A percentile compares a stretch with the other conserved stretches of the same genome.
These are phyloP conservation scores for Trichocomaceae sp. DNA, from an alignment of 2,329 filamentous ascomycete genomes.

Conservation along the genomic window DNA sequence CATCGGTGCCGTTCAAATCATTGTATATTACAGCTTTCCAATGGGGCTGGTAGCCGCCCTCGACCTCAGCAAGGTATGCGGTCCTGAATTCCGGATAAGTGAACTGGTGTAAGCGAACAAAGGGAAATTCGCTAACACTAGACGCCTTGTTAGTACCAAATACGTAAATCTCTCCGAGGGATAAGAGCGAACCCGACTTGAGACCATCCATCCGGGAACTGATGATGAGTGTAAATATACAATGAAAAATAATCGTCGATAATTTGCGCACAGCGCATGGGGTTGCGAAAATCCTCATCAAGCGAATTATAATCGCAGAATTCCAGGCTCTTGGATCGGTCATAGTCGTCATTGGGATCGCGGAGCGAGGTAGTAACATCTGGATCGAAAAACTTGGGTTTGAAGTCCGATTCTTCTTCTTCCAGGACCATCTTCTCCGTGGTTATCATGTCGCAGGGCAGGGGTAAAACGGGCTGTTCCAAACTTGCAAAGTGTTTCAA, in stretches of 20 bases:
- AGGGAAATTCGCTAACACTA: not conserved
- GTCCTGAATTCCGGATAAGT: not conserved
- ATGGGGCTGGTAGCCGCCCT: not conserved
- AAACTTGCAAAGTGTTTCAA: too few species aligned
- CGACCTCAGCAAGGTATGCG: not conserved
- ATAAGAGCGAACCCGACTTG: too few species aligned
- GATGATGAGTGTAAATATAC: not conserved
- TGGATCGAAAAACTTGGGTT: not conserved
- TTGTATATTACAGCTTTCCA: not conserved
- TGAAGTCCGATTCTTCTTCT: not conserved
- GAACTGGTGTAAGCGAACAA: not conserved
- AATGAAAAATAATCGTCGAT: not conserved
- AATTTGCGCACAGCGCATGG: not conserved
- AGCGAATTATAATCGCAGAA: not conserved
- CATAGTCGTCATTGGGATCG: not conserved
- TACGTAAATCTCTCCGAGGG: not conserved
- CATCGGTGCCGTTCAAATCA: not conserved
- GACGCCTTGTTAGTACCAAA: not conserved
- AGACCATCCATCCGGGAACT: not conserved
- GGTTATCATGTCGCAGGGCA: too few species aligned
- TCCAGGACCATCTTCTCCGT: not conserved
- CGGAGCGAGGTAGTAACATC: not conserved
- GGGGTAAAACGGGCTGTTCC: too few species aligned
- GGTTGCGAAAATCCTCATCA: not conserved
- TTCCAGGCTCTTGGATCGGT: not conserved